Evolutionary conservation across 495 filamentous ascomycete species (phyloP).

Genomic region (Hypoxylon perforatum): DNA sequence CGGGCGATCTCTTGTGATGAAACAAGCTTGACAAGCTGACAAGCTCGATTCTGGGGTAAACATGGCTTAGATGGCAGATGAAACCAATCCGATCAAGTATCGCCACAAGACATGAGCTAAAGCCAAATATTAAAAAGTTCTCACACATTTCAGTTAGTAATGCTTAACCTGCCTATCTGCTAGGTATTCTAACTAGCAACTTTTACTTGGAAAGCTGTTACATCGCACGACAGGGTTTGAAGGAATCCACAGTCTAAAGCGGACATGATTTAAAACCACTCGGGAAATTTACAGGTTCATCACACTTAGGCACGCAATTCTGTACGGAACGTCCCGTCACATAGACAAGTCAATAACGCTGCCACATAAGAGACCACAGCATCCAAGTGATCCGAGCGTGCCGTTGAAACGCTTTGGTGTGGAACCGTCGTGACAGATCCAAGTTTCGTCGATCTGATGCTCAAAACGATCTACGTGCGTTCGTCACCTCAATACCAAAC

Average conservation of each 20-base stretch:
- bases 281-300: constrained; percentile 7
- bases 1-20: constrained; percentile 17
- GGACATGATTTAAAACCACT: constrained; percentile 5
- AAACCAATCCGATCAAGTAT: too few species aligned
- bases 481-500: constrained; percentile 24
- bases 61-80: too few species aligned
- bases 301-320: background rate
- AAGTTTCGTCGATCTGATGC: constrained; percentile 25
- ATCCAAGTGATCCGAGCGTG: constrained; percentile 24
- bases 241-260: too few species aligned
- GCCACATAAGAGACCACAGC: background rate
- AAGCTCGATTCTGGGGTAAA: constrained; percentile 24
- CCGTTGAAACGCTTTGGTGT: constrained; percentile 36
- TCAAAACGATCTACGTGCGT: constrained; percentile 15
- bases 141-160: too few species aligned
- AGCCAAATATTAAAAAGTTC: background rate
- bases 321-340: constrained; percentile 7
- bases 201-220: too few species aligned
- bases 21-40: constrained; percentile 35
- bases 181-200: too few species aligned
- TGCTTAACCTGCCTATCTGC: too few species aligned
- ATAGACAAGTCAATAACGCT: background rate
- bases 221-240: background rate
- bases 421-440: constrained; percentile 12
- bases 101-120: background rate